These are phyloP conservation scores for Phialophora verrucosa DNA, from an alignment of 2,329 filamentous ascomycete genomes.

Conservation along the genomic window DNA sequence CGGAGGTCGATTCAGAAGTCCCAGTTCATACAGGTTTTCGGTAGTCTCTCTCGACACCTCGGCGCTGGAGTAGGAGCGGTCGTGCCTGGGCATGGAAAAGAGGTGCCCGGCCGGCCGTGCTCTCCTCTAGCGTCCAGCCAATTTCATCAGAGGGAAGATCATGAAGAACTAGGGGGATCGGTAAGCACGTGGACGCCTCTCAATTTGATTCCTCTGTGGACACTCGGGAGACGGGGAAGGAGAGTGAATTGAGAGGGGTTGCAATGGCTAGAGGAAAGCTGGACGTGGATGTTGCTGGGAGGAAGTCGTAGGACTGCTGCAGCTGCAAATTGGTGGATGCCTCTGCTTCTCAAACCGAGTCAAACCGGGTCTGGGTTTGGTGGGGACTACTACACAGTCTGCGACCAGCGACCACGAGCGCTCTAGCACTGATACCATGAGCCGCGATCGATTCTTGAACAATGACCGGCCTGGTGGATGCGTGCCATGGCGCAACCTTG, in stretches of 20 bases:
- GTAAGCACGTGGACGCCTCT: conserved; percentile 35
- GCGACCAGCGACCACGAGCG: conserved; percentile 15
- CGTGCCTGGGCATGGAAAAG: conserved; percentile 39
- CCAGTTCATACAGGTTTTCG: conserved; percentile 40
- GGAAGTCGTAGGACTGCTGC: conserved; percentile 2
- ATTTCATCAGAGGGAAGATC: conserved; percentile 32
- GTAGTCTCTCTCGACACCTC: conserved; percentile 34
- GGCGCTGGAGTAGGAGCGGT: conserved; percentile 29
- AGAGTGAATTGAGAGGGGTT: conserved; percentile 20
- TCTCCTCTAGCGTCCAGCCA: conserved; percentile 35
- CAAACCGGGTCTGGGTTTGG: conserved; percentile 21
- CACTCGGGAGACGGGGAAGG: conserved; percentile 20
- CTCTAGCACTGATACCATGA: conserved; percentile 20
- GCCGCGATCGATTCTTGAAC: conserved; percentile 25
- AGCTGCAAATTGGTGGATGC: conserved; percentile 25
- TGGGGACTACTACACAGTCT: conserved; percentile 22
- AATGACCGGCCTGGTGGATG: conserved; percentile 32
- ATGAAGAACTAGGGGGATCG: conserved; percentile 22
- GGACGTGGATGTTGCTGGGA: conserved; percentile 22
- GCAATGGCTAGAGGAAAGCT: conserved; percentile 21
- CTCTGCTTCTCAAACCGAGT: conserved; percentile 6
- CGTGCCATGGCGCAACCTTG: conserved; percentile 31
- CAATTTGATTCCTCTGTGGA: conserved; percentile 17
- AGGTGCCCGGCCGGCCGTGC: conserved; percentile 28
- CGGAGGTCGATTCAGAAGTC: conserved; percentile 37